Evolutionary conservation across 805 yeast species (phyloP).

Genomic region (Lachancea fermentati): DNA sequence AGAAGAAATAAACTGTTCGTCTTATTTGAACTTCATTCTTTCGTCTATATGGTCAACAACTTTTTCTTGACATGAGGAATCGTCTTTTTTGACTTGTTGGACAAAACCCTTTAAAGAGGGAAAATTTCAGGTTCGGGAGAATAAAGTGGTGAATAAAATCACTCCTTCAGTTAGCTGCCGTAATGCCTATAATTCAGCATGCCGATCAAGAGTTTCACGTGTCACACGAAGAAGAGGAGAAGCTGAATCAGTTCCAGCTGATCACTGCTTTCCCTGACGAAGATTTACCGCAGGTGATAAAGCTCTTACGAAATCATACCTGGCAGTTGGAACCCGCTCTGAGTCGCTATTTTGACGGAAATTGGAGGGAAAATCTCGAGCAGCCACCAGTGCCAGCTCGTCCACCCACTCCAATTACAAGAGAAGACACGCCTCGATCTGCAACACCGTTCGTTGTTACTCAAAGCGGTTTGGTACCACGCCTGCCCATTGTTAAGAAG

Average conservation of each 20-base stretch:
- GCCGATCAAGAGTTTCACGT: constrained; percentile 27
- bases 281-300: constrained; percentile 41
- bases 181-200: constrained; percentile 25
- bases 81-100: neutral
- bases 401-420: constrained; percentile 3
- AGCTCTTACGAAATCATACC: constrained; percentile 44
- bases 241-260: constrained; percentile 44
- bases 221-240: constrained; percentile 39
- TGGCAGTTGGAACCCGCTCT: constrained; percentile 61
- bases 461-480: constrained; percentile 16
- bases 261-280: constrained; percentile 46
- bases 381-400: constrained; percentile 2
- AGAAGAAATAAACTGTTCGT: constrained; percentile 22
- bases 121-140: neutral
- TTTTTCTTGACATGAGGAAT: too few relatives aligned
- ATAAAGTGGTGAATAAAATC: neutral
- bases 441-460: constrained; percentile 4
- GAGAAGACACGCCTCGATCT: neutral
- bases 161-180: neutral
- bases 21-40: neutral
- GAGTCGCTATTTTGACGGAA: constrained; percentile 56
- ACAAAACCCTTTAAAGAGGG: neutral
- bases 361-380: constrained; percentile 31
- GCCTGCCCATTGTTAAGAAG: constrained; percentile 31
- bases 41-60: neutral